Conservation (phyloP, 768 basidiomycete genomes). For the Dentipellis sp. region DNA sequence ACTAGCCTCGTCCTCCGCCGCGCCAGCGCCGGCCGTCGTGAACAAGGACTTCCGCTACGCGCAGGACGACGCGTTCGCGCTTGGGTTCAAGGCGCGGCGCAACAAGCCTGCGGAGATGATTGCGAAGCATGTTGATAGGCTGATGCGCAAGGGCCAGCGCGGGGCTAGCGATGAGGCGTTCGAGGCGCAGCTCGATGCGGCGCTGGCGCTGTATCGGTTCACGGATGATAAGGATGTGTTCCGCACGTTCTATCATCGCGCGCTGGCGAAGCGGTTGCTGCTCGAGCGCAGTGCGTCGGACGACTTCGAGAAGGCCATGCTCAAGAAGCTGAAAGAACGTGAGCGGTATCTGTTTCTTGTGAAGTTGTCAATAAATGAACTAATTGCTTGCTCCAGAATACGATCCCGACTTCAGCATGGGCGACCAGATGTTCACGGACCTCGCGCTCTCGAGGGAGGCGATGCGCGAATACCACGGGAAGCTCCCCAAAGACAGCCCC, state of each 20-base stretch:
- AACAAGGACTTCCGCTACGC: slow-evolving; percentile 57
- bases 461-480: slow-evolving; percentile 54
- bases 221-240: slow-evolving; percentile 94
- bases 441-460: slow-evolving; percentile 67
- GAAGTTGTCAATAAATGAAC: slow-evolving; percentile 1
- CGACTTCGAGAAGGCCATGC: slow-evolving; percentile 77
- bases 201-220: slow-evolving; percentile 70
- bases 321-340: slow-evolving; percentile 81
- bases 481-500: slow-evolving; percentile 15
- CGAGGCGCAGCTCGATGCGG: slow-evolving; percentile 51
- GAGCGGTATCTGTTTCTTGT: neutral
- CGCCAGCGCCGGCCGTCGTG: slow-evolving; percentile 19
- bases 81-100: slow-evolving; percentile 64
- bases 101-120: slow-evolving; percentile 90
- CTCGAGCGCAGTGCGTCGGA: slow-evolving; percentile 79
- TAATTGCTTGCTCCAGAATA: slow-evolving; percentile 46
- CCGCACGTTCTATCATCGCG: slow-evolving; percentile 83
- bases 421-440: slow-evolving; percentile 94
- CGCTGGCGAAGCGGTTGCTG: slow-evolving; percentile 79
- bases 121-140: slow-evolving; percentile 81
- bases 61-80: slow-evolving; percentile 59
- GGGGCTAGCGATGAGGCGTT: slow-evolving; percentile 54
- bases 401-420: slow-evolving; percentile 91
- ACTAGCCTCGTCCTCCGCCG: slow-evolving; percentile 16
- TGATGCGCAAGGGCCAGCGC: slow-evolving; percentile 83